Base-by-base conservation (phyloP, 139 green algal species). In the Zygnema cylindricum region DNA sequence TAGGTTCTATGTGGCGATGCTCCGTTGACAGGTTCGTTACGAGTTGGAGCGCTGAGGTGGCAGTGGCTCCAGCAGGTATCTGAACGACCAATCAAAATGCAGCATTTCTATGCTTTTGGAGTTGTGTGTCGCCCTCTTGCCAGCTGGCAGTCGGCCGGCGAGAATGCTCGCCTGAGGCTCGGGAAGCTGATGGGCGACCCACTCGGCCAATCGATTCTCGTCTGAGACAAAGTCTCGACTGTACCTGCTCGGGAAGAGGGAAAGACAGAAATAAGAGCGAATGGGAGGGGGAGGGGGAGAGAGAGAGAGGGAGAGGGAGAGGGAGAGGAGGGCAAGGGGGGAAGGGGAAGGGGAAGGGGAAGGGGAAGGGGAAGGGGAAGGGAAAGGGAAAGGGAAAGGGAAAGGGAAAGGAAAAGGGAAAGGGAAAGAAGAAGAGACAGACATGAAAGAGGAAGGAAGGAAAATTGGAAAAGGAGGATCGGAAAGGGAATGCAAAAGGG, bases 61-160 rank as follows among this genome's bases (percentile, higher is more conserved):
- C 7, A 55, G 38, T 3, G 69, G 83, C 42, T 88, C 83, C 25
- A 88, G n/a, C 30, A 88, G 83, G 30, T 88, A 88, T 11, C 83
- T 57, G 69, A 88, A 71, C 35, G 69, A 71, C 83, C 83, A 88
- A 25, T 88, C 83, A 11, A 71, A 88, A n/a, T 57, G 69, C 33
- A 77, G 39, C 35, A 57, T 38, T 49, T 55, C 57, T 16, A 88
- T 32, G 55, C 40, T 78, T 43, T 87, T 54, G 22, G 43, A 39
- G 41, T 43, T 87, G 25, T 33, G 30, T 7, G 7, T 7, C 16
- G 49, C 49, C 33, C 77, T 87, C 39, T 0, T 23, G 41, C 69
- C 69, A 42, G 23, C 25, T 32, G 81, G 39, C 32, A 87, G 33
- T 25, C 49, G 25, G 21, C 23, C 33, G 30, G 81, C 81, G 11